Conservation (phyloP, 2,329 filamentous ascomycete genomes). For the Paecilomyces sp. region DNA sequence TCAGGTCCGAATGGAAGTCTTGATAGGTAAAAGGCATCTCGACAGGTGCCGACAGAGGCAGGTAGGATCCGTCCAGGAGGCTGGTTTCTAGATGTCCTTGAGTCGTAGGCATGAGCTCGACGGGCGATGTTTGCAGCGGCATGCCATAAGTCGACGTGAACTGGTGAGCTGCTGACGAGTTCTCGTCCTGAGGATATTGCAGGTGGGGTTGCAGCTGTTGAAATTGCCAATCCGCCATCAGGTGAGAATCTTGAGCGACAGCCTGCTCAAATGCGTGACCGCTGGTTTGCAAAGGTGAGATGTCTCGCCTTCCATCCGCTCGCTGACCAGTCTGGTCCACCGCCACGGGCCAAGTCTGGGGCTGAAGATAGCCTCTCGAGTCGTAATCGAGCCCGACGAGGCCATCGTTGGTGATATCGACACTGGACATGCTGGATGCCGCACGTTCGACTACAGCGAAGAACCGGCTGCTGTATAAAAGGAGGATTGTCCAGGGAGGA, state of each 20-base stretch:
- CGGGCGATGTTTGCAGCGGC: slow-evolving; percentile 38
- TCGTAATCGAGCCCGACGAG: slow-evolving; percentile 43
- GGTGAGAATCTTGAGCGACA: slow-evolving; percentile 34
- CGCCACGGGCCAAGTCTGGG: slow-evolving; percentile 36
- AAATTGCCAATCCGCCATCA: slow-evolving; percentile 42
- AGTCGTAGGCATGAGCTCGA: slow-evolving; percentile 50
- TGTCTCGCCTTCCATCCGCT: slow-evolving; percentile 31
- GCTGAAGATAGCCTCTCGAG: slow-evolving; percentile 38
- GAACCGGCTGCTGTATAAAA: slow-evolving; percentile 7
- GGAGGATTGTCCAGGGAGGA: slow-evolving; percentile 3
- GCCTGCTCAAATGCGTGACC: slow-evolving; percentile 37
- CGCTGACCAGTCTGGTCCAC: slow-evolving; percentile 33
- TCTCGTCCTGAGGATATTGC: slow-evolving; percentile 43
- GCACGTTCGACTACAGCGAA: slow-evolving; percentile 8
- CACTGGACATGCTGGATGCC: slow-evolving; percentile 34
- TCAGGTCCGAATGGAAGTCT: slow-evolving; percentile 67
- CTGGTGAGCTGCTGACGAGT: slow-evolving; percentile 48
- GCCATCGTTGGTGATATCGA: slow-evolving; percentile 38
- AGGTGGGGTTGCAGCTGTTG: slow-evolving; percentile 34
- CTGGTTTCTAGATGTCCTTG: slow-evolving; percentile 57
- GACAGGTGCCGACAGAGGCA: slow-evolving; percentile 47
- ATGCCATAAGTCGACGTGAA: slow-evolving; percentile 52
- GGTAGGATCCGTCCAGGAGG: slow-evolving; percentile 59
- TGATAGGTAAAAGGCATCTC: slow-evolving; percentile 67
- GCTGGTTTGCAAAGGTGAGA: slow-evolving; percentile 37